Percentiles rank a stretch among this genome's conserved stretches.
Evolutionary conservation across 2,329 filamentous ascomycete species (phyloP).

Genomic region (Cercospora sojina): DNA sequence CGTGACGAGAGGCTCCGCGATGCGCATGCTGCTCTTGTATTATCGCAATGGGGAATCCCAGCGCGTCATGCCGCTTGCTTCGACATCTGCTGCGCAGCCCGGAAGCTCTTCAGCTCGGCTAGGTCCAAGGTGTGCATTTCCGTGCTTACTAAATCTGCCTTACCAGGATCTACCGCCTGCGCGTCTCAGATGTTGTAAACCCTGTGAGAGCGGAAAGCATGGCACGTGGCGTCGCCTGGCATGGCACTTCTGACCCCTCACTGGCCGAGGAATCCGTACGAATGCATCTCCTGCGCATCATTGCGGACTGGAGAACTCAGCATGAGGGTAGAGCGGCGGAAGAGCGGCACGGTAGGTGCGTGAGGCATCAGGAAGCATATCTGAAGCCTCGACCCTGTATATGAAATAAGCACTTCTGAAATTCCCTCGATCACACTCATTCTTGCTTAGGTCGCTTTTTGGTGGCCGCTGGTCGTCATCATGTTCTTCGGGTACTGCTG

Average conservation of each 20-base stretch:
- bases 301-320: background rate
- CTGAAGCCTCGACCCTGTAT: background rate
- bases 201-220: background rate
- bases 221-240: too few relatives aligned
- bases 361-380: background rate
- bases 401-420: background rate
- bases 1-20: background rate
- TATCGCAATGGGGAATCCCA: background rate
- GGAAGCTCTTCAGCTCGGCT: background rate
- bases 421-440: background rate
- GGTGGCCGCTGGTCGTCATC: constrained; percentile 7
- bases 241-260: background rate
- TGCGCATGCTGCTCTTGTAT: background rate
- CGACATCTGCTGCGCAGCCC: background rate
- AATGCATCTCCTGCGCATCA: background rate
- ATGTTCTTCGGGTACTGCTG: constrained; percentile 26
- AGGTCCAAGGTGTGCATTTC: background rate
- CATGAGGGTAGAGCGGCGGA: background rate
- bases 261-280: background rate
- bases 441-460: background rate
- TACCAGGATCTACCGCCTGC: background rate
- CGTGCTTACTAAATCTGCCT: background rate
- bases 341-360: background rate
- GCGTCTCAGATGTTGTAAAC: background rate
- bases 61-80: background rate